Conservation (phyloP, 495 filamentous ascomycete species). For the Hypoxylon perforatum region DNA sequence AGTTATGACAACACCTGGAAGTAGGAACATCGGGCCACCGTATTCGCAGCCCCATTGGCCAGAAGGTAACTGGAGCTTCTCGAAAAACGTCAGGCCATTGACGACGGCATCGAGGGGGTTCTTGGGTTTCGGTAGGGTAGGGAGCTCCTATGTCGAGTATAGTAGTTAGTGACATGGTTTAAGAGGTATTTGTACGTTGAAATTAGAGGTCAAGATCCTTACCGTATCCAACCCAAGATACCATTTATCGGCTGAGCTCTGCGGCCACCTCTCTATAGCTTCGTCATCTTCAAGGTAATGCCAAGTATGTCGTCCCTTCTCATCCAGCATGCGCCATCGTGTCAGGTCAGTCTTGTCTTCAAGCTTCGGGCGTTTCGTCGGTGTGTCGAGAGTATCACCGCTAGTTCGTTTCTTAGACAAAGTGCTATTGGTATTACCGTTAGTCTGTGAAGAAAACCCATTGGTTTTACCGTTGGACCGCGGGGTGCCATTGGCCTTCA, state of each 20-base stretch:
- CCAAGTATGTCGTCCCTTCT: slow-evolving; percentile 90
- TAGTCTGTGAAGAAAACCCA: background rate
- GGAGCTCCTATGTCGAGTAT: slow-evolving; percentile 67
- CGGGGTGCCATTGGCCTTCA: slow-evolving; percentile 21
- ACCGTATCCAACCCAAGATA: slow-evolving; percentile 72
- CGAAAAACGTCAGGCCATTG: slow-evolving; percentile 91
- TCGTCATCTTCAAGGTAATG: slow-evolving; percentile 87
- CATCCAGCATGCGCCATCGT: slow-evolving; percentile 86
- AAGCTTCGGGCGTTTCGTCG: slow-evolving; percentile 51
- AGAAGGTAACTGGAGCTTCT: slow-evolving; percentile 84
- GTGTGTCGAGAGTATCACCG: slow-evolving; percentile 33
- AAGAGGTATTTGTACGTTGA: slow-evolving; percentile 8
- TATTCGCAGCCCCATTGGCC: slow-evolving; percentile 99
- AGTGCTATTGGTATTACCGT: background rate
- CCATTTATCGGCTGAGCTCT: slow-evolving; percentile 84
- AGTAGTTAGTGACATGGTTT: slow-evolving; percentile 9
- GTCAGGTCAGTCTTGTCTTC: slow-evolving; percentile 74
- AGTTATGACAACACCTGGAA: slow-evolving; percentile 86
- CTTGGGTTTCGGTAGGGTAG: slow-evolving; percentile 73
- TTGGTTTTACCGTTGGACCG: slow-evolving; percentile 14
- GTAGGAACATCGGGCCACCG: slow-evolving; percentile 87
- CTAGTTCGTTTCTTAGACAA: slow-evolving; percentile 46
- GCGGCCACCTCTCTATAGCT: slow-evolving; percentile 81
- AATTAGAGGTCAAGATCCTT: slow-evolving; percentile 59
- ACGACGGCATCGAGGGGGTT: slow-evolving; percentile 79